Conservation (phyloP, 306 rosid genomes). For the Begonia fuchsioides region DNA sequence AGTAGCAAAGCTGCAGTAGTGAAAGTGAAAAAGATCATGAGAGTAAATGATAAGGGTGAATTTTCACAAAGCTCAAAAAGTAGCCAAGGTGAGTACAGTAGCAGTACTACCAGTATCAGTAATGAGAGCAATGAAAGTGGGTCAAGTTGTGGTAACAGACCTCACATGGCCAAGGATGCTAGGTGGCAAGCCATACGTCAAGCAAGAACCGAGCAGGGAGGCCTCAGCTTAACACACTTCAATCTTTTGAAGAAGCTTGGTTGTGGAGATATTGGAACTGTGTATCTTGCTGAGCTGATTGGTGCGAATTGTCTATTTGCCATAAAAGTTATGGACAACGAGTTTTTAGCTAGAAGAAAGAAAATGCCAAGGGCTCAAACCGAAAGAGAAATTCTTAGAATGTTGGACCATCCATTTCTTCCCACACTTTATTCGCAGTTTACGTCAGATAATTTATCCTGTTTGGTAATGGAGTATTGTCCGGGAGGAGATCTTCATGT, state of each 20-base stretch:
- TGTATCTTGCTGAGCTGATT: conserved; percentile 80
- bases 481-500: conserved; percentile 99
- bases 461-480: conserved; percentile 95
- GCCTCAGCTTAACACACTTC: conserved; percentile 62
- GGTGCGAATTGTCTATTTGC: conserved; percentile 79
- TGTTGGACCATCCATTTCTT: conserved; percentile 95
- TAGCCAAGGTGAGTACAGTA: conserved; percentile 87
- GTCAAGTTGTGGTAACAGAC: conserved; percentile 78
- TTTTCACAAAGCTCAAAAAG: conserved; percentile 92
- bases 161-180: conserved; percentile 96
- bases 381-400: conserved; percentile 83
- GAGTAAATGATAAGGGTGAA: conserved; percentile 55
- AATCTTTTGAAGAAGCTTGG: conserved; percentile 94
- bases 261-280: conserved; percentile 96
- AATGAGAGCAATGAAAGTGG: conserved; percentile 78
- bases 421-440: conserved; percentile 85
- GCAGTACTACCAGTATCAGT: conserved; percentile 90
- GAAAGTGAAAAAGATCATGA: conserved; percentile 36
- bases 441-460: conserved; percentile 84
- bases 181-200: conserved; percentile 82
- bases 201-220: conserved; percentile 50
- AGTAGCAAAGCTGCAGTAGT: conserved; percentile 19
- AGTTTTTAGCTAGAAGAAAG: conserved; percentile 78
- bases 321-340: conserved; percentile 96
- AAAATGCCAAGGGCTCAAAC: conserved; percentile 97